Evolutionary conservation across 2,329 filamentous ascomycete species (phyloP).

Genomic region (Pseudogymnoascus sp.): DNA sequence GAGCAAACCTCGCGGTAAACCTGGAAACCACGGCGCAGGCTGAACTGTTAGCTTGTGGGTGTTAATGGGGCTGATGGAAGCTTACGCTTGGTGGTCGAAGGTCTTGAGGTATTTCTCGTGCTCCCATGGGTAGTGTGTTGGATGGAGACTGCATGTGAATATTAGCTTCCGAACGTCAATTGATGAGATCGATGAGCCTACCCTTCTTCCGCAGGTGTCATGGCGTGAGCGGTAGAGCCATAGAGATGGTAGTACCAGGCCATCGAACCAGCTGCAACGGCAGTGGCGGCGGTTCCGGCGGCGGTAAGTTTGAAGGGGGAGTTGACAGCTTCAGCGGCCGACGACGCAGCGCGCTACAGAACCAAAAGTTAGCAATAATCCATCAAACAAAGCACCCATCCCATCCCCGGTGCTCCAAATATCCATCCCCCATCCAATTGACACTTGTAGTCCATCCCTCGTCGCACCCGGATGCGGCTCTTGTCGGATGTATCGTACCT

Average conservation of each 20-base stretch:
- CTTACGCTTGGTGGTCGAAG: conserved; percentile 94
- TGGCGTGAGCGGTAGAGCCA: conserved; percentile 76
- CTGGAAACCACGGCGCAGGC: conserved; percentile 97
- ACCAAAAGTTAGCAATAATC: conserved; percentile 32
- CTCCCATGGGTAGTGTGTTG: conserved; percentile 91
- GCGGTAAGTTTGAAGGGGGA: conserved; percentile 77
- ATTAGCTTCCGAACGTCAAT: conserved; percentile 1
- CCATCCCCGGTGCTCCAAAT: conserved; percentile 9
- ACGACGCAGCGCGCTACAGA: conserved; percentile 55
- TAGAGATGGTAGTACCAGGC: conserved; percentile 98
- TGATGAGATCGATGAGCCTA: conserved; percentile 49
- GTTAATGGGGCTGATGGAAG: conserved; percentile 20
- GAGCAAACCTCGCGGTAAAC: conserved; percentile 98
- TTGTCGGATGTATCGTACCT: conserved; percentile 9
- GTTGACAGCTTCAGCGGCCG: conserved; percentile 59
- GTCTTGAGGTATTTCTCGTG: conserved; percentile 89
- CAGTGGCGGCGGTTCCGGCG: conserved; percentile 77
- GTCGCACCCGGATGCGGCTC: conserved; percentile 8
- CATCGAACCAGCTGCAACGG: conserved; percentile 77
- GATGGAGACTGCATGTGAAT: conserved; percentile 61
- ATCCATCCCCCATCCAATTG: conserved; percentile 2
- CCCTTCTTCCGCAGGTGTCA: conserved; percentile 96
- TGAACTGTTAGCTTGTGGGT: conserved; percentile 32
- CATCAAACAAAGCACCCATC: conserved; percentile 18
- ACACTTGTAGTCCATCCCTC: neutral